These are phyloP conservation scores for Russula vinacea DNA, from an alignment of 768 basidiomycete species.

Conservation along the genomic window DNA sequence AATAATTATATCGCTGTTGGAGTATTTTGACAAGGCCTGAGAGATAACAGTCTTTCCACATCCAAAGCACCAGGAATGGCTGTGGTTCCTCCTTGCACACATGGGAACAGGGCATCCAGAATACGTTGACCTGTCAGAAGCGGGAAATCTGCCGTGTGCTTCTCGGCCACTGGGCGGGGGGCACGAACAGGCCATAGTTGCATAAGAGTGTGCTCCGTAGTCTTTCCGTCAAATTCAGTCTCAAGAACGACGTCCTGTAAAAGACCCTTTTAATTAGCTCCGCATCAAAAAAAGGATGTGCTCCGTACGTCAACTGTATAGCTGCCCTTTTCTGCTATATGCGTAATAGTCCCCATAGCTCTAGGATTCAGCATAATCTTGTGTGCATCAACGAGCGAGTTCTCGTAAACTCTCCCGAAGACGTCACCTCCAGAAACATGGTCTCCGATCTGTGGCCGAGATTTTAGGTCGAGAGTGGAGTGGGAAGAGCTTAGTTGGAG, in stretches of 20 bases:
- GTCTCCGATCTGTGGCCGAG: conserved; percentile 70
- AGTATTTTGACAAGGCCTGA: conserved; percentile 96
- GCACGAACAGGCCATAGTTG: conserved; percentile 99
- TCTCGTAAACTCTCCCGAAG: conserved; percentile 94
- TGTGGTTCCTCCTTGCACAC: conserved; percentile 94
- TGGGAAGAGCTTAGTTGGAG: not conserved
- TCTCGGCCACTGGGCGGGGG: conserved; percentile 93
- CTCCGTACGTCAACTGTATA: conserved; percentile 77
- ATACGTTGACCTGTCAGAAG: conserved; percentile 96
- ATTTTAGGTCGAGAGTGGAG: not conserved
- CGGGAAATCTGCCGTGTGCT: conserved; percentile 88
- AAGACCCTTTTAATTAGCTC: conserved; percentile 9
- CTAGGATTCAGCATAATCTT: conserved; percentile 96
- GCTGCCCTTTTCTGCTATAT: conserved; percentile 90
- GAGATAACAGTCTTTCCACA: conserved; percentile 99
- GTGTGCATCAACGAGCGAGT: conserved; percentile 93
- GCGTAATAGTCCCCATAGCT: conserved; percentile 91
- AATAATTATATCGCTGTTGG: conserved; percentile 98
- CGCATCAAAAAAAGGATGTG: conserved; percentile 5
- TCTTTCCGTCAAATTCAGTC: conserved; percentile 96
- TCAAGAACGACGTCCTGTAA: conserved; percentile 88
- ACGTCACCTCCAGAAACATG: conserved; percentile 97
- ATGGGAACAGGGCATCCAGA: conserved; percentile 96
- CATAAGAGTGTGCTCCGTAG: conserved; percentile 91
- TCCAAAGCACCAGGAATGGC: conserved; percentile 99